Evolutionary conservation across 2,329 filamentous ascomycete genomes (phyloP).

Genomic region (Fusarium proliferatum): DNA sequence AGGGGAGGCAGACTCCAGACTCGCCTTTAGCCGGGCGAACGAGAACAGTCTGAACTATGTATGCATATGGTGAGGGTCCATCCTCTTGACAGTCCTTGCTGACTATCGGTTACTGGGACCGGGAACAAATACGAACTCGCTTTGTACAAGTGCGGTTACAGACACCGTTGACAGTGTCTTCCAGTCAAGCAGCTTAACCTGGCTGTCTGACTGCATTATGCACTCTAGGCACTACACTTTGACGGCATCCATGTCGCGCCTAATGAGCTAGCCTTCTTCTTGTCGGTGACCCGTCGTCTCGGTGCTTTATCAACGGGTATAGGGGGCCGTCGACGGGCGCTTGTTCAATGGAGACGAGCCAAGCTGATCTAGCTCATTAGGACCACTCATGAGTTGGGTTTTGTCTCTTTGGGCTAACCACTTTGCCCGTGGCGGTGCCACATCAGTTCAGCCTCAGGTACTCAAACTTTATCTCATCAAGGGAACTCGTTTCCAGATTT

Average conservation of each 20-base stretch:
- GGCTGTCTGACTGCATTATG: background rate
- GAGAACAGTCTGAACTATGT: background rate
- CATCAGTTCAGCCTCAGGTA: constrained; percentile 27
- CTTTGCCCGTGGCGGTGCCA: background rate
- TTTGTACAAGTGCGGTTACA: background rate
- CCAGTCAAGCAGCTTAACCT: background rate
- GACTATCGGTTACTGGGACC: constrained; percentile 23
- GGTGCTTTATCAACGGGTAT: too few species aligned
- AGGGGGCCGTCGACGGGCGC: too few species aligned
- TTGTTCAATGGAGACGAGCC: too few species aligned
- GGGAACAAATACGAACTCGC: constrained; percentile 19
- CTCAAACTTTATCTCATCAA: background rate
- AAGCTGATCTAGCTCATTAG: constrained; percentile 17
- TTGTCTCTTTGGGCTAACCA: background rate
- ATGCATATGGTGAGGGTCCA: constrained; percentile 9
- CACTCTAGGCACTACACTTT: background rate
- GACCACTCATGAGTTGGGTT: background rate
- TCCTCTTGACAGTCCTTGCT: constrained; percentile 7
- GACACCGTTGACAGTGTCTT: constrained; percentile 1
- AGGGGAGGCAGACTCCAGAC: constrained; percentile 4
- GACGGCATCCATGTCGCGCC: background rate
- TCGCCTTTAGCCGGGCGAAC: constrained; percentile 40
- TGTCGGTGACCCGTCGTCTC: too few species aligned
- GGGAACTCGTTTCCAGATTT: background rate
- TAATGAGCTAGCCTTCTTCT: background rate